Base-by-base conservation (phyloP, 768 basidiomycete species). In the Suillus clintonianus region DNA sequence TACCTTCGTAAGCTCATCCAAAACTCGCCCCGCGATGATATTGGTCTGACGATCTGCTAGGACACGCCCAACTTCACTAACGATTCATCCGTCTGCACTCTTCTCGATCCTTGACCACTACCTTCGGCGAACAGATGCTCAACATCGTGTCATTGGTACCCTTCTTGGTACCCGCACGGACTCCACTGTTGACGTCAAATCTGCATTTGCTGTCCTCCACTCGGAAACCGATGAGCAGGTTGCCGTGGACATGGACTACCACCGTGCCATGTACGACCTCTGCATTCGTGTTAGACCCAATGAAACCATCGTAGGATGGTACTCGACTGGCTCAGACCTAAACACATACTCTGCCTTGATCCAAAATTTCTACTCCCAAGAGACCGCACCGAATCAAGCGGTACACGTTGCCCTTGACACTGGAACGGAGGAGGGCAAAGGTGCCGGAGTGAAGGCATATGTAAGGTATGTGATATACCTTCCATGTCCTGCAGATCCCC, bases 21-120 rank as follows among this genome's bases (percentile, higher is more conserved):
- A 50, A 11, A 41, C 60, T 0, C 22, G 8, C 34, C 58, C 43
- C 1, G 2, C 34, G 32, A 43, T 64, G 56, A 14, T 59, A 19
- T 43, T 58, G 60, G 58, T 58, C 9, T 42, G 32, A 41, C 32
- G 7, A 45, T 0, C 4, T 59, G 27, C 24, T 71, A 94, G 92
- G 60, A 88, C 89, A 43, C 82, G 88, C 62, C 90, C 90, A 36
- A 85, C 86, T 36, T 84, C 81, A 51, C 85, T 97, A 62, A 92
- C 89, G 55, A 85, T 98, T 65, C 94, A 96, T 74, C 95, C 97
- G 14, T 90, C 94, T 59, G 95, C 94, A 5, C 87, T 99, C 55
- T 94, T 97, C 76, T 90, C 94, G 60, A 93, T 98, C 81, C 89
- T 99, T 68, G 96, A 97, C 79, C 96, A 98, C 82, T 96, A 95